Conservation (phyloP, 1,139 yeast species). For the Entelexis paramagnoliae region DNA sequence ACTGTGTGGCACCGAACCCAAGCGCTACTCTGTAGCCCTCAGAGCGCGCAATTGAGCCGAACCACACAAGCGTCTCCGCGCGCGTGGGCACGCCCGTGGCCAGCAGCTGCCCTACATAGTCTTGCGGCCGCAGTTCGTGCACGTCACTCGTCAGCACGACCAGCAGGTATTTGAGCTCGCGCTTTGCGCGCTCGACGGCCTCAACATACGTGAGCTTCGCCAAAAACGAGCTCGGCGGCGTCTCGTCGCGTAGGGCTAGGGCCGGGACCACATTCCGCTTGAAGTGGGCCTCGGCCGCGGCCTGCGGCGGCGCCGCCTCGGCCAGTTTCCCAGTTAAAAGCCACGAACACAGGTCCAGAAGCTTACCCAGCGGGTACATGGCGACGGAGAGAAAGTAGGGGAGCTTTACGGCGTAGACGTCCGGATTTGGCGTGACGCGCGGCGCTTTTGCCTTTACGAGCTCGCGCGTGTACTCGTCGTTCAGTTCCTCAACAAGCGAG, state of each 20-base stretch:
- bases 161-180: slow-evolving; percentile 57
- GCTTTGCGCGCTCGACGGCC: slow-evolving; percentile 40
- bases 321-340: slow-evolving; percentile 28
- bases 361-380: slow-evolving; percentile 30
- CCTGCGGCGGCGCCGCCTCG: not conserved
- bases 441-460: slow-evolving; percentile 23
- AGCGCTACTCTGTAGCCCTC: slow-evolving; percentile 82
- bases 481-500: slow-evolving; percentile 30
- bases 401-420: slow-evolving; percentile 24
- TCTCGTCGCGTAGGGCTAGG: slow-evolving; percentile 2
- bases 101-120: slow-evolving; percentile 34
- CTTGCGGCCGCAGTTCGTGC: slow-evolving; percentile 48
- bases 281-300: slow-evolving; percentile 27
- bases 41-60: slow-evolving; percentile 68
- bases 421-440: slow-evolving; percentile 21
- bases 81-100: slow-evolving; percentile 31
- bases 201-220: slow-evolving; percentile 11
- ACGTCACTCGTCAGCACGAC: slow-evolving; percentile 66
- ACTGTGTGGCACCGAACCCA: slow-evolving; percentile 58
- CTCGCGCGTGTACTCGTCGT: slow-evolving; percentile 18
- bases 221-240: not conserved
- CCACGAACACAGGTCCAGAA: slow-evolving; percentile 29
- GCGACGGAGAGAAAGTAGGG: slow-evolving; percentile 29
- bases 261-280: not conserved
- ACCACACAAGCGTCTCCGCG: slow-evolving; percentile 54